Conservation (phyloP, 495 filamentous ascomycete genomes). For the Aspergillus leporis region DNA sequence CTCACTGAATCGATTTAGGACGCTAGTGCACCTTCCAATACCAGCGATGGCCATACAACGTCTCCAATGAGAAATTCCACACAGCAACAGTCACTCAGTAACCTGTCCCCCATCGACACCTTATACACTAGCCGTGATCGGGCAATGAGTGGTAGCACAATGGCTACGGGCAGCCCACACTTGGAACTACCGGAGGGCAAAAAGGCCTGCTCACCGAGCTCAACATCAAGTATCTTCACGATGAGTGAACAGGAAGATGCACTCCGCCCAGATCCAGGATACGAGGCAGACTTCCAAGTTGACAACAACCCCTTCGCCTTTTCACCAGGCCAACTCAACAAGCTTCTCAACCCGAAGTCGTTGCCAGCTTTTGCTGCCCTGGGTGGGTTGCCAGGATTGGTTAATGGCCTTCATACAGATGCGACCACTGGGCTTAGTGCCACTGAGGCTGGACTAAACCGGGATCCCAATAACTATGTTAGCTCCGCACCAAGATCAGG, state of each 20-base stretch:
- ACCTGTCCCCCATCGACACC: slow-evolving; percentile 14
- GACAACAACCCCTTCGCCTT: slow-evolving; percentile 19
- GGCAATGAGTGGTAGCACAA: slow-evolving; percentile 23
- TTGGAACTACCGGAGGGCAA: slow-evolving; percentile 9
- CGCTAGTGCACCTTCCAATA: neutral
- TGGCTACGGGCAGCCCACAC: slow-evolving; percentile 16
- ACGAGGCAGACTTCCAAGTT: slow-evolving; percentile 11
- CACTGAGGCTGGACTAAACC: neutral
- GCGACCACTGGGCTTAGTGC: slow-evolving; percentile 4
- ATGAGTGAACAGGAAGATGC: slow-evolving; percentile 14
- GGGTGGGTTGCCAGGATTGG: slow-evolving; percentile 9
- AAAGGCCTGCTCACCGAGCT: slow-evolving; percentile 5
- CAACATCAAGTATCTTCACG: slow-evolving; percentile 14
- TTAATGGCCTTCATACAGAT: slow-evolving; percentile 10
- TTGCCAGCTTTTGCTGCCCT: slow-evolving; percentile 10
- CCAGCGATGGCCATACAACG: neutral
- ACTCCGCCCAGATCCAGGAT: slow-evolving; percentile 13
- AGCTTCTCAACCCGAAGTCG: slow-evolving; percentile 18
- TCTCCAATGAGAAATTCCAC: neutral
- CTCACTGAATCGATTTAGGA: neutral
- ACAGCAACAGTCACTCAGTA: slow-evolving; percentile 13
- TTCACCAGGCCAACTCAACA: slow-evolving; percentile 22
- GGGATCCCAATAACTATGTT: neutral
- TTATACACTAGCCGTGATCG: slow-evolving; percentile 15
- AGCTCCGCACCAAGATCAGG: neutral